Percentiles rank a stretch among this genome's conserved stretches.
Evolutionary conservation across 2,329 filamentous ascomycete genomes (phyloP).

Genomic region (Alternaria angustiovoidea): DNA sequence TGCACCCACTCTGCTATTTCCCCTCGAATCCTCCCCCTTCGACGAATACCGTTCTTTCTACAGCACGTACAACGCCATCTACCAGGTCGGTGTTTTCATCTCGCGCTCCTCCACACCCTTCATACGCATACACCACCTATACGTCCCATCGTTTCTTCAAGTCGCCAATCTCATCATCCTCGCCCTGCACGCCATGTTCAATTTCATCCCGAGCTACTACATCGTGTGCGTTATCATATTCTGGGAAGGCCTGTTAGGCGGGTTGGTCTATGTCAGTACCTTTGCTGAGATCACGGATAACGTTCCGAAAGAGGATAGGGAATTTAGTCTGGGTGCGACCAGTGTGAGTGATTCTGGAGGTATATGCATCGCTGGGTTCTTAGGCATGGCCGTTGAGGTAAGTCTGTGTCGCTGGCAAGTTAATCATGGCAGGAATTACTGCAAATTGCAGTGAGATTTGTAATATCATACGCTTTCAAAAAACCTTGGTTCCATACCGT

Average conservation of each 20-base stretch:
- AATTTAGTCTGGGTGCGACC: slow-evolving; percentile 89
- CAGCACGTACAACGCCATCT: slow-evolving; percentile 91
- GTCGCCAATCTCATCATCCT: slow-evolving; percentile 78
- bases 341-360: slow-evolving; percentile 92
- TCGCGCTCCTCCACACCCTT: slow-evolving; percentile 92
- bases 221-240: slow-evolving; percentile 86
- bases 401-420: slow-evolving; percentile 87
- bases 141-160: slow-evolving; percentile 83
- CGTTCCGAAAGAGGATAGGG: slow-evolving; percentile 77
- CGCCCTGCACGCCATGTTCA: slow-evolving; percentile 75
- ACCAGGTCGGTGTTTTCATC: slow-evolving; percentile 94
- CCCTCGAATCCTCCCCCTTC: slow-evolving; percentile 79
- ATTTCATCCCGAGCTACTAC: slow-evolving; percentile 57
- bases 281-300: slow-evolving; percentile 93
- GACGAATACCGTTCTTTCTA: slow-evolving; percentile 86
- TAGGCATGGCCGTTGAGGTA: slow-evolving; percentile 84
- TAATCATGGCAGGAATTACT: slow-evolving; percentile 72
- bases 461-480: background rate
- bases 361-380: slow-evolving; percentile 85
- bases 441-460: slow-evolving; percentile 41
- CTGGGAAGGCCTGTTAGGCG: slow-evolving; percentile 93
- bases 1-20: slow-evolving; percentile 87
- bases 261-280: slow-evolving; percentile 86
- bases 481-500: background rate
- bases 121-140: slow-evolving; percentile 80